Conservation (phyloP, 1,284 basidiomycete genomes). For the Ceratobasidium sp. region DNA sequence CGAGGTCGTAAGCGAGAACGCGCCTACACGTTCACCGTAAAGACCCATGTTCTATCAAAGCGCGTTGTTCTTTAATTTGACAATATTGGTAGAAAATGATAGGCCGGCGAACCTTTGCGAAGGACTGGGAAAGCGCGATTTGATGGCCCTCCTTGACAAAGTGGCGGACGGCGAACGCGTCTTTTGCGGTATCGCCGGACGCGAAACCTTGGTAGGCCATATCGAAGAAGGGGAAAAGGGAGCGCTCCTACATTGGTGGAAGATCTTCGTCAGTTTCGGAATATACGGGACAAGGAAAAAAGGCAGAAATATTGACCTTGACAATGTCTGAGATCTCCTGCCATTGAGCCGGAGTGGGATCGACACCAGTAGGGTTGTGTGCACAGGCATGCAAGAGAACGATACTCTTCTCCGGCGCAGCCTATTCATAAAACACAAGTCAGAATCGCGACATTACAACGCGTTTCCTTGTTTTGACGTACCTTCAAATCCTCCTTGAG, state of each 20-base stretch:
- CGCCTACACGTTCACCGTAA: constrained; percentile 92
- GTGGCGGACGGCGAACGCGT: constrained; percentile 88
- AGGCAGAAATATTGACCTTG: constrained; percentile 59
- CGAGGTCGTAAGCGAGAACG: constrained; percentile 79
- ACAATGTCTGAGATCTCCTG: constrained; percentile 82
- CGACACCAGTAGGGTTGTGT: constrained; percentile 96
- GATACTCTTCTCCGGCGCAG: too few relatives aligned
- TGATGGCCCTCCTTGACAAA: constrained; percentile 93
- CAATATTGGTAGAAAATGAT: too few relatives aligned
- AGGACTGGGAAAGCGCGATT: constrained; percentile 90
- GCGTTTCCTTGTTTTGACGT: too few relatives aligned
- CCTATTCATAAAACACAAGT: too few relatives aligned
- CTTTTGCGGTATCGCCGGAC: constrained; percentile 83
- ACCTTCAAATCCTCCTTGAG: constrained; percentile 74
- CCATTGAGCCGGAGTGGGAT: constrained; percentile 94
- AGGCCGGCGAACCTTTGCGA: constrained; percentile 94
- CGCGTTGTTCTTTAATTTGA: too few relatives aligned
- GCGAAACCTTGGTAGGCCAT: constrained; percentile 95
- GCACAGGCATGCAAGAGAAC: constrained; percentile 95
- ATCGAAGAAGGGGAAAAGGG: constrained; percentile 95
- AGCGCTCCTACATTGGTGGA: constrained; percentile 69
- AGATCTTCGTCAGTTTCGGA: neutral
- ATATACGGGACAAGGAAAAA: neutral
- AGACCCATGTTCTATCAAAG: constrained; percentile 85
- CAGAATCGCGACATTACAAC: too few relatives aligned